Percentiles rank a stretch among this genome's conserved stretches.
Conservation (phyloP, 1,284 basidiomycete genomes). For the Exsudoporus floridanus region DNA sequence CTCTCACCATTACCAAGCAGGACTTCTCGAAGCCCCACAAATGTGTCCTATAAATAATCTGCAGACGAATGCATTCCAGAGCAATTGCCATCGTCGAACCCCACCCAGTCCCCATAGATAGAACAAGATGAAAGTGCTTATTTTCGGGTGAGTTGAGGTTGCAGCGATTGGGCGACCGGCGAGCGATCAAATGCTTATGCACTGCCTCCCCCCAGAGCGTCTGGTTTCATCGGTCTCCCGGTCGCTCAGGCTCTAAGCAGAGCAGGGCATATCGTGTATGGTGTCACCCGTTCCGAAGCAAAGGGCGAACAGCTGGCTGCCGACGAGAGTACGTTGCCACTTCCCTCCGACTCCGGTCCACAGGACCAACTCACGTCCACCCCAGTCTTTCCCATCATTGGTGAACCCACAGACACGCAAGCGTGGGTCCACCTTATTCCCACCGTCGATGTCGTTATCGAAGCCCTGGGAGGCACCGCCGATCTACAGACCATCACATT, state of each 20-base stretch:
- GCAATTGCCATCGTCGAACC: background rate
- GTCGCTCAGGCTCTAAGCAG: constrained; percentile 18
- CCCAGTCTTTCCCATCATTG: constrained; percentile 49
- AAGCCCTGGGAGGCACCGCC: constrained; percentile 23
- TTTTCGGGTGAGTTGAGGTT: constrained; percentile 15
- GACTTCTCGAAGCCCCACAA: background rate
- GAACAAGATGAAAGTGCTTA: constrained; percentile 17
- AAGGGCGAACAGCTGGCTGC: constrained; percentile 15
- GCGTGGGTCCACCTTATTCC: constrained; percentile 43
- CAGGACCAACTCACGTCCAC: background rate
- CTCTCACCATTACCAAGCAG: background rate
- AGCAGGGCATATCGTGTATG: constrained; percentile 25
- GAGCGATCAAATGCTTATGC: background rate
- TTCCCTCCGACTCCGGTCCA: background rate
- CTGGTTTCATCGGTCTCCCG: constrained; percentile 16
- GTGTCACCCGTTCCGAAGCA: constrained; percentile 14
- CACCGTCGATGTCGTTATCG: constrained; percentile 47
- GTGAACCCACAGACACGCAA: constrained; percentile 37
- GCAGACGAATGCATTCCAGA: no score
- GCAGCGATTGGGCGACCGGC: no score
- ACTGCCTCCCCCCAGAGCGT: constrained; percentile 8
- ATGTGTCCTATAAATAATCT: no score
- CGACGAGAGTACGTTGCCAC: constrained; percentile 5
- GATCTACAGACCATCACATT: constrained; percentile 20
- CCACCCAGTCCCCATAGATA: background rate